Conservation (phyloP, 225 moss, liverwort and hornwort species). For the Straminergon stramineum region DNA sequence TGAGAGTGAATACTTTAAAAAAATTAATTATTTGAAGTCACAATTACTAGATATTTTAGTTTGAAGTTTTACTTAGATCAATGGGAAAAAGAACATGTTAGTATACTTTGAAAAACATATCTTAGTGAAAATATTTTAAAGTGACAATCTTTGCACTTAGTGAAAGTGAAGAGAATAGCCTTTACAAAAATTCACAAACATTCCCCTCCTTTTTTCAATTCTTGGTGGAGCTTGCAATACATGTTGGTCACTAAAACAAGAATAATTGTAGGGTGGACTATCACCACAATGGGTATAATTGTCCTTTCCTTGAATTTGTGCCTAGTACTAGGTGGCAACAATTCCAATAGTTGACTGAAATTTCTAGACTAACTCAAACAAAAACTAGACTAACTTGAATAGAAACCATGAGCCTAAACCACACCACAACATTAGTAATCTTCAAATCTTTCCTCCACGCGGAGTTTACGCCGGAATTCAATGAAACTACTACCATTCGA, state of each 20-base stretch:
- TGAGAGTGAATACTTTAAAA: rapidly evolving
- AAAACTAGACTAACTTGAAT: rapidly evolving
- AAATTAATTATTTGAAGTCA: background rate
- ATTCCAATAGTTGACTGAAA: background rate
- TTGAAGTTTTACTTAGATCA: background rate
- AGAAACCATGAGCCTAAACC: background rate
- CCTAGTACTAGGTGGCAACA: background rate
- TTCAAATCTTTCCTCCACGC: rapidly evolving
- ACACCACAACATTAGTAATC: background rate
- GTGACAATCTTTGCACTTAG: background rate
- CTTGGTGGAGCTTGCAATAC: background rate
- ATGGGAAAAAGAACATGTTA: background rate
- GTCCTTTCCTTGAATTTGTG: background rate
- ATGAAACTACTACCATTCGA: background rate
- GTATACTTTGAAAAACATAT: background rate
- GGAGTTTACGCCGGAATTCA: rapidly evolving
- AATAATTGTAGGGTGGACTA: background rate
- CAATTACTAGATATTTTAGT: background rate
- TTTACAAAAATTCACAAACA: background rate
- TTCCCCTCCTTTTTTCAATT: background rate
- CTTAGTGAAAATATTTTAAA: background rate
- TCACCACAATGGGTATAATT: background rate
- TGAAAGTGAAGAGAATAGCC: background rate
- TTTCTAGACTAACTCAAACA: too few relatives aligned
- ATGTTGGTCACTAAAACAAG: background rate